A percentile compares a stretch with the other conserved stretches of the same genome.
Conservation (phyloP, 495 filamentous ascomycete species). For the Hyaloscypha hepaticicola region DNA sequence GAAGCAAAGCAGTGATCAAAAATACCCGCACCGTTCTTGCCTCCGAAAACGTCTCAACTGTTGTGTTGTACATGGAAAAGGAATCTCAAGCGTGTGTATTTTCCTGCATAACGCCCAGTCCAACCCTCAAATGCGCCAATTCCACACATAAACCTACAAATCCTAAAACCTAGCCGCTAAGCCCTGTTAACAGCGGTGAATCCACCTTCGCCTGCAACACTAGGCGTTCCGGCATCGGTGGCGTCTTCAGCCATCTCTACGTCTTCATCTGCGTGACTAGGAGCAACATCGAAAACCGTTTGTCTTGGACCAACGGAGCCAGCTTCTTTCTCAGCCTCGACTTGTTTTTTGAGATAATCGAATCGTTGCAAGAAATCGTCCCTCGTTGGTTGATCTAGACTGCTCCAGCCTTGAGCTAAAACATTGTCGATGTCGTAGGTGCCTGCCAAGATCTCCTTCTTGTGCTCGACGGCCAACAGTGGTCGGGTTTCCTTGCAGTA, state of each 20-base stretch:
- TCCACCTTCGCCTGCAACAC: constrained; percentile 14
- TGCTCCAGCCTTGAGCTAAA: constrained; percentile 51
- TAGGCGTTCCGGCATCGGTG: constrained; percentile 12
- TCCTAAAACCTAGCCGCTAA: background rate
- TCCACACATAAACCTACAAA: background rate
- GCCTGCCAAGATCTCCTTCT: constrained; percentile 38
- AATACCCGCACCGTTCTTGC: background rate
- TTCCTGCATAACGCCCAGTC: background rate
- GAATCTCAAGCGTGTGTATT: background rate
- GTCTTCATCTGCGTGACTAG: constrained; percentile 35
- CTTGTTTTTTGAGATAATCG: constrained; percentile 35
- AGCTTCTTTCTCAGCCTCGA: constrained; percentile 33
- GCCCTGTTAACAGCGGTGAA: constrained; percentile 29
- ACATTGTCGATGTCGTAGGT: constrained; percentile 43
- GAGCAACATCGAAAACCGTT: background rate
- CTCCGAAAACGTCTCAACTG: background rate
- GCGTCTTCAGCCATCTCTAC: constrained; percentile 40
- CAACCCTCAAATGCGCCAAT: background rate
- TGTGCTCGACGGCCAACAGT: constrained; percentile 38
- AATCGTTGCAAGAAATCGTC: constrained; percentile 44
- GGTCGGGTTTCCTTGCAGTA: constrained; percentile 48
- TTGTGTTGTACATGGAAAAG: background rate
- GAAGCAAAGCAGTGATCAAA: background rate
- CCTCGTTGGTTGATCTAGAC: constrained; percentile 43
- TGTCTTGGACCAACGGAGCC: constrained; percentile 23